phyloP scores from a whole-genome alignment of 1,284 basidiomycete genomes.

The Gyrodon tennesseensis region DNA sequence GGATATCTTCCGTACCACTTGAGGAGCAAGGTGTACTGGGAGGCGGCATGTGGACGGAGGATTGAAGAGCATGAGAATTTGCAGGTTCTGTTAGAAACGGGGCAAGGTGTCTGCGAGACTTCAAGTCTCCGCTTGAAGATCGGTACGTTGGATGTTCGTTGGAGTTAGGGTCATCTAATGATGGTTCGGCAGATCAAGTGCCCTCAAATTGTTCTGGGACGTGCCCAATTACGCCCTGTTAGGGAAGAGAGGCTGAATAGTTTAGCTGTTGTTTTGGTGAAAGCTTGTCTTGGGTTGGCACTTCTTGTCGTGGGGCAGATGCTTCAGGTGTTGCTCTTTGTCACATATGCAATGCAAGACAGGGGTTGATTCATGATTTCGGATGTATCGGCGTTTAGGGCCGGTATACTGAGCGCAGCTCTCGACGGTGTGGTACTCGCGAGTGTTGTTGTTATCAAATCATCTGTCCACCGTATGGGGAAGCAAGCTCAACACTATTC shows the following conservation, averaged over 20 bases:
- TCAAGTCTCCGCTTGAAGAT: constrained; percentile 47
- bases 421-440: neutral
- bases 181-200: constrained; percentile 18
- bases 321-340: no score
- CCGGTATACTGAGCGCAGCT: constrained; percentile 28
- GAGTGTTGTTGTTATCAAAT: constrained; percentile 25
- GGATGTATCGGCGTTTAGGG: constrained; percentile 37
- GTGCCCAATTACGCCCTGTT: constrained; percentile 15
- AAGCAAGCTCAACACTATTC: constrained; percentile 54
- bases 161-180: neutral
- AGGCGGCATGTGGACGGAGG: constrained; percentile 44
- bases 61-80: constrained; percentile 46
- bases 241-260: neutral
- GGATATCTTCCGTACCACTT: constrained; percentile 46
- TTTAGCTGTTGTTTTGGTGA: constrained; percentile 2
- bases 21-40: constrained; percentile 48
- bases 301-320: neutral
- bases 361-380: constrained; percentile 14
- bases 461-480: constrained; percentile 31
- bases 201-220: constrained; percentile 1
- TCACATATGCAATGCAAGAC: constrained; percentile 11
- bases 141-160: constrained; percentile 38
- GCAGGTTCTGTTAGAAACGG: constrained; percentile 42
- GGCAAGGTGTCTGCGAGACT: constrained; percentile 46
- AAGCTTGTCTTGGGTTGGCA: neutral